Evolutionary conservation across 192 early-diverging fungal genomes (phyloP).

Genomic region (Chytriomyces sp.): DNA sequence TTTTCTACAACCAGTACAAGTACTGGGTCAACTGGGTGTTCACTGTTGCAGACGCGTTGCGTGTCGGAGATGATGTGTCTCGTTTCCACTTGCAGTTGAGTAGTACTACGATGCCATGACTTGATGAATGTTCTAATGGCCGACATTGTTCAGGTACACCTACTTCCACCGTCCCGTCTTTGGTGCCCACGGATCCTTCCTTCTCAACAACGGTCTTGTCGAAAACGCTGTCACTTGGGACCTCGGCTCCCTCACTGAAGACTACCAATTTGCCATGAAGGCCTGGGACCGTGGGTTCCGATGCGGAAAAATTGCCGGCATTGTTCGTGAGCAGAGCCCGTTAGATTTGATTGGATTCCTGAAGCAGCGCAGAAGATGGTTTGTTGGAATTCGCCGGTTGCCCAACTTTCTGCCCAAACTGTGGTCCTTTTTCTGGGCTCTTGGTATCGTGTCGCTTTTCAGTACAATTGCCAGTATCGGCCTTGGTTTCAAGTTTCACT

Average conservation of each 20-base stretch:
- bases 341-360: conserved; percentile 49
- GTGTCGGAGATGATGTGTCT: conserved; percentile 55
- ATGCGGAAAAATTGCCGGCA: conserved; percentile 46
- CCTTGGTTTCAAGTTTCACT: conserved; percentile 38
- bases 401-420: conserved; percentile 49
- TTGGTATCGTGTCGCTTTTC: conserved; percentile 47
- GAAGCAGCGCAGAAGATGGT: conserved; percentile 57
- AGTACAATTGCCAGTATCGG: conserved; percentile 47
- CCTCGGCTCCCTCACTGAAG: conserved; percentile 56
- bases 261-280: conserved; percentile 51
- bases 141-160: conserved; percentile 30
- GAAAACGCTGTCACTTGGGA: conserved; percentile 59
- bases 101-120: background rate
- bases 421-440: conserved; percentile 54
- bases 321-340: conserved; percentile 57
- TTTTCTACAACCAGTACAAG: conserved; percentile 58
- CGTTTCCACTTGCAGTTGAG: conserved; percentile 55
- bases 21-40: conserved; percentile 58
- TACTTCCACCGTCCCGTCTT: conserved; percentile 55
- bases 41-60: conserved; percentile 57
- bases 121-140: background rate
- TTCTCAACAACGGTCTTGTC: conserved; percentile 52
- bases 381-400: conserved; percentile 56
- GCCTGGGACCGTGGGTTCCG: conserved; percentile 51
- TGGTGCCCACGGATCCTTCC: conserved; percentile 55